Evolutionary conservation across 2,329 filamentous ascomycete species (phyloP).

Genomic region (Mycosphaerelloides madeirae): DNA sequence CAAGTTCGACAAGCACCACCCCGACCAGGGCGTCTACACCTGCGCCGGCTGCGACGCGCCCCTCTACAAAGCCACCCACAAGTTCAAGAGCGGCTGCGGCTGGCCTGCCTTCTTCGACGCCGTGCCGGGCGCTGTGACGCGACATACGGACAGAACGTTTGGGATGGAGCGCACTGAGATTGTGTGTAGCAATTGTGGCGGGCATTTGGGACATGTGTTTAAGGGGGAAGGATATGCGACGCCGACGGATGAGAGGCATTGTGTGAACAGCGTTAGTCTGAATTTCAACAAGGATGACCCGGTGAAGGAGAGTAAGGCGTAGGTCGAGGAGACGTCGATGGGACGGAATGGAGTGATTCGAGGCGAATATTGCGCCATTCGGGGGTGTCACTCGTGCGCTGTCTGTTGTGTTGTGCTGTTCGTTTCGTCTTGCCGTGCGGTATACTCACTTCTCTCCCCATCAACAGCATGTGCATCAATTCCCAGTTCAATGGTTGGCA

Average conservation of each 20-base stretch:
- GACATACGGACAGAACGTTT: slow-evolving; percentile 69
- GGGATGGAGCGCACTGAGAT: slow-evolving; percentile 91
- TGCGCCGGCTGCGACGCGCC: slow-evolving; percentile 84
- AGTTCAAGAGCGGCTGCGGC: slow-evolving; percentile 93
- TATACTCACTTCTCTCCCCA: too few species aligned
- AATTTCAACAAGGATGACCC: slow-evolving; percentile 69
- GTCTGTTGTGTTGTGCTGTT: too few species aligned
- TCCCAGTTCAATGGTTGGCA: too few species aligned
- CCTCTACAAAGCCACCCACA: slow-evolving; percentile 87
- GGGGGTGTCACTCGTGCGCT: not conserved
- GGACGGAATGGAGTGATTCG: not conserved
- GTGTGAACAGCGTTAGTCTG: slow-evolving; percentile 88
- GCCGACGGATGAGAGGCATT: slow-evolving; percentile 93
- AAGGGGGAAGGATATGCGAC: slow-evolving; percentile 80
- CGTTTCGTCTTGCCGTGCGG: too few species aligned
- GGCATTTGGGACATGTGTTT: slow-evolving; percentile 86
- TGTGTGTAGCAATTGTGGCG: slow-evolving; percentile 88
- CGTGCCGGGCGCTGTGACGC: slow-evolving; percentile 80
- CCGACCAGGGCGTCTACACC: slow-evolving; percentile 70
- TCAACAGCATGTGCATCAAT: too few species aligned
- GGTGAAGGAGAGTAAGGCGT: slow-evolving; percentile 35
- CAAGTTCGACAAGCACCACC: slow-evolving; percentile 81
- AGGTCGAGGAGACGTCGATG: slow-evolving; percentile 1
- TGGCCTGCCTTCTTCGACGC: slow-evolving; percentile 99
- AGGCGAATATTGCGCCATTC: not conserved